phyloP scores from a whole-genome alignment of 2,329 filamentous ascomycete genomes.

The Penicillium sp. region DNA sequence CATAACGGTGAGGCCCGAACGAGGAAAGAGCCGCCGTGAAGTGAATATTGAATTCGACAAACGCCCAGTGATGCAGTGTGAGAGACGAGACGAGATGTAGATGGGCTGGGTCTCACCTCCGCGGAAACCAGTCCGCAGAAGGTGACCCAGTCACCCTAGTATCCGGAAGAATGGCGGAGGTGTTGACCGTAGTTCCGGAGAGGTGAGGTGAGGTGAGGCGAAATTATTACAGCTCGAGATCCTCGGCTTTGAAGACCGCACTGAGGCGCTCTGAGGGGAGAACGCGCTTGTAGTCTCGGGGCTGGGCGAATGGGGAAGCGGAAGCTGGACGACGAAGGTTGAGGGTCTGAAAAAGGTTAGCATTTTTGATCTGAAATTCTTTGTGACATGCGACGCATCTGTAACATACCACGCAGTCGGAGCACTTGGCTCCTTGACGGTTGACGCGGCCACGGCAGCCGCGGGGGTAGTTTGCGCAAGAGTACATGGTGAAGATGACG shows the following conservation, averaged over 20 bases:
- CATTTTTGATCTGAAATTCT: constrained; percentile 2
- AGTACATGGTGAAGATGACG: constrained; percentile 54
- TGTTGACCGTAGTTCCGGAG: background rate
- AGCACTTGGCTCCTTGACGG: constrained; percentile 47
- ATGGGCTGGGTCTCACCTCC: background rate
- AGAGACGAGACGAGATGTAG: background rate
- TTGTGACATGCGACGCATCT: background rate
- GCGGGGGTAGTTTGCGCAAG: constrained; percentile 53
- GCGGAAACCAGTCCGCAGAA: background rate
- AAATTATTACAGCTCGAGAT: constrained; percentile 21
- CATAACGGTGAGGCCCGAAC: background rate
- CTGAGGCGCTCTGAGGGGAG: constrained; percentile 39
- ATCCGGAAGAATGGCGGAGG: background rate
- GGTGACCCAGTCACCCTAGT: background rate
- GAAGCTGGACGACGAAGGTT: constrained; percentile 45
- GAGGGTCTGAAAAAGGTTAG: constrained; percentile 35
- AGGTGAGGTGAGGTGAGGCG: background rate
- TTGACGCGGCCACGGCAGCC: constrained; percentile 54
- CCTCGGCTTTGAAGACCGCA: constrained; percentile 26
- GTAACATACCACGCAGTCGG: constrained; percentile 50
- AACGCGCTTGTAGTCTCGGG: constrained; percentile 41
- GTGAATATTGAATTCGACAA: background rate
- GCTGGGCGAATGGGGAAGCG: constrained; percentile 46
- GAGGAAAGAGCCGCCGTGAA: background rate
- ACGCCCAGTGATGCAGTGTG: constrained; percentile 6